Percentiles rank a stretch among this genome's conserved stretches.
phyloP scores from a whole-genome alignment of 2,329 filamentous ascomycete species.

The Fusarium sp. region DNA sequence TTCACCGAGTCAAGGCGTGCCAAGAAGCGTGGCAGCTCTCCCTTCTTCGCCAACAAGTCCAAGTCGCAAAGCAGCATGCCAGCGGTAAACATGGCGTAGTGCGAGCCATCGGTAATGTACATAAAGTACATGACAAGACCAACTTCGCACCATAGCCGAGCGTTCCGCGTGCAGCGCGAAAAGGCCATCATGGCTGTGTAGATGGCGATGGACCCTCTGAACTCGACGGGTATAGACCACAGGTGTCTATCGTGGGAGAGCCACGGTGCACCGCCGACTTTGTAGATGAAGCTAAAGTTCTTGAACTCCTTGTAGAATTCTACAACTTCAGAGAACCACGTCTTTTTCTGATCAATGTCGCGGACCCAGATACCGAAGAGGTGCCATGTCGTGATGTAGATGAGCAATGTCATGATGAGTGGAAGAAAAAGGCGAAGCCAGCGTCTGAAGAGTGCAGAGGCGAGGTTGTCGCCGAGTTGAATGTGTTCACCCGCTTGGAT shows the following conservation, averaged over 20 bases:
- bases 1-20: slow-evolving; percentile 60
- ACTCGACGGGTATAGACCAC: slow-evolving; percentile 74
- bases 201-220: slow-evolving; percentile 72
- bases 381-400: slow-evolving; percentile 64
- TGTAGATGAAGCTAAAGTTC: slow-evolving; percentile 77
- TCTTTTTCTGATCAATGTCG: slow-evolving; percentile 53
- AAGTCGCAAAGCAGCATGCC: slow-evolving; percentile 74
- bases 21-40: slow-evolving; percentile 64
- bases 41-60: slow-evolving; percentile 64
- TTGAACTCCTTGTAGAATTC: slow-evolving; percentile 68
- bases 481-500: slow-evolving; percentile 58
- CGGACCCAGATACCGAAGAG: slow-evolving; percentile 60
- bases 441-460: slow-evolving; percentile 61
- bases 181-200: slow-evolving; percentile 70
- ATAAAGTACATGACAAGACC: slow-evolving; percentile 73
- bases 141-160: slow-evolving; percentile 65
- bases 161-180: slow-evolving; percentile 64
- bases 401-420: slow-evolving; percentile 66
- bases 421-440: slow-evolving; percentile 64
- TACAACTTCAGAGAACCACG: slow-evolving; percentile 62
- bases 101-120: slow-evolving; percentile 74
- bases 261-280: slow-evolving; percentile 67
- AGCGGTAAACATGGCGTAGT: slow-evolving; percentile 69
- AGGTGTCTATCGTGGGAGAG: slow-evolving; percentile 65
- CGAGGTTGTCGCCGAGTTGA: slow-evolving; percentile 57